phyloP scores from a whole-genome alignment of 129 eudicot genomes.

The Tanacetum coccineum region DNA sequence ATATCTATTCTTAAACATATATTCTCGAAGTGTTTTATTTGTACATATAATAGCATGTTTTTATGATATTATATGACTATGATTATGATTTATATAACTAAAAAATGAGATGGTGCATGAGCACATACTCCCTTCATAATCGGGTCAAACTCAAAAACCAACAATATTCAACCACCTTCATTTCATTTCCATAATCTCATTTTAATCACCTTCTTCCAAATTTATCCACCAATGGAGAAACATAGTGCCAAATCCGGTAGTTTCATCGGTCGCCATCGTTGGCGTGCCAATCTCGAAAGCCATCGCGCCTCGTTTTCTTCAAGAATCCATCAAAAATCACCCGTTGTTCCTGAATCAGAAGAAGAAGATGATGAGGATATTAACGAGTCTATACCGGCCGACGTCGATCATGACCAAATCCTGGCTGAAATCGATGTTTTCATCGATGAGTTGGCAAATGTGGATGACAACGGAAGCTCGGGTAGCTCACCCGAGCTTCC shows the following conservation, averaged over 20 bases:
- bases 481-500: conserved; percentile 42
- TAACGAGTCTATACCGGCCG: background rate
- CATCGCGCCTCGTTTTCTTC: conserved; percentile 25
- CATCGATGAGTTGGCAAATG: conserved; percentile 25
- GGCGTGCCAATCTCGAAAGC: conserved; percentile 24
- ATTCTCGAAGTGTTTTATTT: no score
- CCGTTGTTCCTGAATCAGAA: background rate
- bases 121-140: conserved; percentile 9
- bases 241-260: conserved; percentile 26
- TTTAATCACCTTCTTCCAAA: background rate
- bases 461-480: conserved; percentile 33
- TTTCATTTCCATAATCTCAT: background rate
- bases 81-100: no score
- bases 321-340: conserved; percentile 12
- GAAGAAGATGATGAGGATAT: background rate
- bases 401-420: conserved; percentile 26
- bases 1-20: no score
- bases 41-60: no score
- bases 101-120: conserved; percentile 14
- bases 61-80: no score
- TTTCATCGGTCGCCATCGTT: conserved; percentile 37
- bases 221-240: conserved; percentile 25
- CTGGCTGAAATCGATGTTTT: conserved; percentile 37
- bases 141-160: conserved; percentile 17
- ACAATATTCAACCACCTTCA: conserved; percentile 10